phyloP scores from a whole-genome alignment of 805 yeast genomes.

The Blastobotrys robertii region DNA sequence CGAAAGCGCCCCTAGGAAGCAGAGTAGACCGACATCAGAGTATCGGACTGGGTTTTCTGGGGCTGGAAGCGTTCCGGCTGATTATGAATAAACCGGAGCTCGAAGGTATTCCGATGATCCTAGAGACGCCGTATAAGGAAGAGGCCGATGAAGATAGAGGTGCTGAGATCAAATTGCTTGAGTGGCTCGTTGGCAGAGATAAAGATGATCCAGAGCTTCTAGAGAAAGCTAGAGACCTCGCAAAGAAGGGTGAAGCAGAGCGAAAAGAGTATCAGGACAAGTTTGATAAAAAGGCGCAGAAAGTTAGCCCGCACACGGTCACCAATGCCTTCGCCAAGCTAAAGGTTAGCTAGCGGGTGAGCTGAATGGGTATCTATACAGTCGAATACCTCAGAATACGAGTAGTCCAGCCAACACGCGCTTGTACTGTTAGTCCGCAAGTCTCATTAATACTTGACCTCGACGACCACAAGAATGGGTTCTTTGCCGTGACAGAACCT shows the following conservation, averaged over 20 bases:
- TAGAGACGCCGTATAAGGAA: conserved; percentile 96
- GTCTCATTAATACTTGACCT: too few relatives aligned
- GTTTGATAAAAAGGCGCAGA: conserved; percentile 41
- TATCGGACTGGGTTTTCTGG: conserved; percentile 81
- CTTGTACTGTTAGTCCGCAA: too few relatives aligned
- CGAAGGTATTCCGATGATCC: conserved; percentile 60
- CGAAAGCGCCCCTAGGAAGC: conserved; percentile 87
- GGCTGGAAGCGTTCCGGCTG: conserved; percentile 72
- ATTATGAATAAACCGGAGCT: conserved; percentile 62
- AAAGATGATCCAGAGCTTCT: conserved; percentile 46
- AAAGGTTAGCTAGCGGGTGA: too few relatives aligned
- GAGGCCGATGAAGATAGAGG: conserved; percentile 48
- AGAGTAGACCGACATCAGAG: conserved; percentile 87
- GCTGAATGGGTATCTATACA: too few relatives aligned
- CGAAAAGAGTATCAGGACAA: conserved; percentile 61
- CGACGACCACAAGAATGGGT: too few relatives aligned
- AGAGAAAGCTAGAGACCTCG: conserved; percentile 40
- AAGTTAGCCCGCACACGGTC: too few relatives aligned
- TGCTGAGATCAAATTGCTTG: conserved; percentile 66
- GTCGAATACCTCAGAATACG: too few relatives aligned
- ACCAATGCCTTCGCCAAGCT: too few relatives aligned
- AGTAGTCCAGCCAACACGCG: too few relatives aligned
- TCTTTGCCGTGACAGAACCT: too few relatives aligned
- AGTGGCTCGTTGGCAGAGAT: conserved; percentile 60
- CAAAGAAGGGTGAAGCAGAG: conserved; percentile 53